Base-by-base conservation (phyloP, 148 eudicot species). In the Chenopodium quinoa region DNA sequence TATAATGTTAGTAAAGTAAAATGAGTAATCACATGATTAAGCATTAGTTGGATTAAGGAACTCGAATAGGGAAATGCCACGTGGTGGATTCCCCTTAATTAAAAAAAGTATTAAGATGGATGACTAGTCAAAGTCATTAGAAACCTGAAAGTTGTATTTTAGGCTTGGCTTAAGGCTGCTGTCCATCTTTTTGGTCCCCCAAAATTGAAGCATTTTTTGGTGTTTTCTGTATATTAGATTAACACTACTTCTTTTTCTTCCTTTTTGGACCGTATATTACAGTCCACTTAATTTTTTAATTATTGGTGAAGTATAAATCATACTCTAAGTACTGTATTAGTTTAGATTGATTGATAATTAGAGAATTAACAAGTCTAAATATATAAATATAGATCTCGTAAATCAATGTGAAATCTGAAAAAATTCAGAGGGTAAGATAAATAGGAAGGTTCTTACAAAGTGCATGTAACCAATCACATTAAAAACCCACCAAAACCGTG, bases 101-200 rank as follows among this genome's bases (percentile, higher is more conserved):
- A 46, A 37, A 46, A 75, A 75, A 71, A 50, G 29, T 34, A 47
- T 5, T 48, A 63, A 77, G 58, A 52, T 31, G 76, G 48, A 67
- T 34, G 86, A 84, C 86, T 44, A 67, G 83, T 84, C 83, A 84
- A 84, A 81, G 68, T 7, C 54, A 66, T 44, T 65, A 19, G 16
- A 69, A 16, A 32, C 22, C 32, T 71, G 58, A 9, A 4, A 71
- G 19, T 37, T 66, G 0, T 67, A 65, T 68, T 75, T n/a, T 17
- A 56, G 32, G 19, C 73, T 76, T 68, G 16, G 58, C 69, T 76
- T 71, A 50, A 50, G 73, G 16, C 79, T 73, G 79, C 52, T 67
- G 31, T 66, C 54, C 25, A 47, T 10, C 78, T 48, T 78, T 78
- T 78, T 73, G 37, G 81, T 78, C 65, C 74, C 81, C 74, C n/a